Evolutionary conservation across 2,329 filamentous ascomycete species (phyloP).

Genomic region (Talaromyces amestolkiae): DNA sequence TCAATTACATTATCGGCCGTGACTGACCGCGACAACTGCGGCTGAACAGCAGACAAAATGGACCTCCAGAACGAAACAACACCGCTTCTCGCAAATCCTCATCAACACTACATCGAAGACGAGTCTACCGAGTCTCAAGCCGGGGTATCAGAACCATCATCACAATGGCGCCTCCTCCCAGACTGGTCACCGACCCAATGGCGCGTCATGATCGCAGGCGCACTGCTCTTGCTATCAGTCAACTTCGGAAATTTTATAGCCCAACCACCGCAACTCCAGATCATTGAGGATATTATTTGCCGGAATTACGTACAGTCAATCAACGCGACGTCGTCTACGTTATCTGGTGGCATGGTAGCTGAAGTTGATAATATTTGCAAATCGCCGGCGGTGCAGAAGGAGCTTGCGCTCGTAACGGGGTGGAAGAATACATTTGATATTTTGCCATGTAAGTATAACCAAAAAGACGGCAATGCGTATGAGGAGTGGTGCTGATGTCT

Average conservation of each 20-base stretch:
- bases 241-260: conserved; percentile 28
- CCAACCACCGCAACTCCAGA: conserved; percentile 27
- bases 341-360: too few relatives aligned
- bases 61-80: conserved; percentile 11
- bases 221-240: conserved; percentile 21
- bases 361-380: conserved; percentile 25
- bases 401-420: conserved; percentile 31
- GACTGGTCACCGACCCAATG: conserved; percentile 14
- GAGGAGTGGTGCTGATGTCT: neutral
- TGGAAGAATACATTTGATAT: conserved; percentile 28
- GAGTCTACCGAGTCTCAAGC: neutral
- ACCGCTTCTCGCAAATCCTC: conserved; percentile 7
- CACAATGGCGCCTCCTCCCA: neutral
- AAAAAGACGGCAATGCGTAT: neutral
- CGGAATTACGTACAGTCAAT: conserved; percentile 12
- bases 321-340: neutral
- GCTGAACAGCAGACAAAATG: neutral
- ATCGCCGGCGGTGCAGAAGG: conserved; percentile 31
- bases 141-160: neutral
- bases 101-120: neutral
- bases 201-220: neutral
- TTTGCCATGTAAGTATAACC: conserved; percentile 24
- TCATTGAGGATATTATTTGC: conserved; percentile 32
- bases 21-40: neutral
- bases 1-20: neutral